Base-by-base conservation (phyloP, 148 eudicot species). In the Bassia scoparia region DNA sequence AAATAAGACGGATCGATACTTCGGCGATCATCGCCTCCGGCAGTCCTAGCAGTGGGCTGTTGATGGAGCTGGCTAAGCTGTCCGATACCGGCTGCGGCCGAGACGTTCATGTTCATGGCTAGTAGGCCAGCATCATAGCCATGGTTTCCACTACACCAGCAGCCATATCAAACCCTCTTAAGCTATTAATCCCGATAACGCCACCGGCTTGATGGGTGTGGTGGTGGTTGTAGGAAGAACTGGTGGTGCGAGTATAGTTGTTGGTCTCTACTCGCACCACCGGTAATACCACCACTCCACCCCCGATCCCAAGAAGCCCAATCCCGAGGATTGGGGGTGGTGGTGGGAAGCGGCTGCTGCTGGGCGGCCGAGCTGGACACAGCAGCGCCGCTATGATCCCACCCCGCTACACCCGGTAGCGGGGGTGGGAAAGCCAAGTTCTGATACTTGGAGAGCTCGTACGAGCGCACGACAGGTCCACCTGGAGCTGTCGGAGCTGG, bases 401-500 rank as follows among this genome's bases (percentile, higher is more conserved):
- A 48, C 70, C 5, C 76, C 74, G 50, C 77, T 49, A 7, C 78
- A 71, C 15, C 68, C 76, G 23, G 86, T 78, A 0, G 85, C 73
- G n/a, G 84, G 74, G 12, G 77, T 18, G 12, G 83, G 41, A 41
- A 72, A 73, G 82, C 74, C 0, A 80, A 78, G 63, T 64, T 82
- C 69, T 91, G 97, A 59, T 89, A 91, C 81, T 87, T 89, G 9
- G 97, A 91, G 2, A 91, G 87, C 80, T 91, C 95, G 0, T 81
- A 2, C 90, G 78, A 23, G 97, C 97, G 74, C 85, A 89, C 17
- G 82, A 78, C 21, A 91, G 79, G 78, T 91, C 97, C 50, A 83
- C 76, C 50, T 91, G 97, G 20, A 91, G 90, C 79, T 91, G 97
- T 1, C 92, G 87, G 61, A 91, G 90, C 70, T 91, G 97, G 77